A percentile compares a stretch with the other conserved stretches of the same genome.
Conservation (phyloP, 2,329 filamentous ascomycete species). For the Trichoderma polysporum region DNA sequence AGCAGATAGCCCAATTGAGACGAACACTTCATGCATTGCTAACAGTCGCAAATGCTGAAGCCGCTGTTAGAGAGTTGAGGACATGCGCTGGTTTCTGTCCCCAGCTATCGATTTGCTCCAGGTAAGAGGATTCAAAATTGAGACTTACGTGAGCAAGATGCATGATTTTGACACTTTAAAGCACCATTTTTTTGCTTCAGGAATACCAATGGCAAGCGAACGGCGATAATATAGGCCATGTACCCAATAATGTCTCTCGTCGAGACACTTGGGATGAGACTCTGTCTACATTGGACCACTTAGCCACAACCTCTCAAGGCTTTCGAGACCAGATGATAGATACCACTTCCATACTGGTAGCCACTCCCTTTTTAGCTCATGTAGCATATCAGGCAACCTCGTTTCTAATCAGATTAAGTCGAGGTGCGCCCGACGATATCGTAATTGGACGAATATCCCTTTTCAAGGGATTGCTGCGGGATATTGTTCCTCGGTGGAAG, state of each 20-base stretch:
- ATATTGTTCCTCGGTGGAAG: background rate
- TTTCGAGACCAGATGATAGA: conserved; percentile 5
- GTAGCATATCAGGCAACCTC: background rate
- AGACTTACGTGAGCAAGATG: background rate
- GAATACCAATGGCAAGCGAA: background rate
- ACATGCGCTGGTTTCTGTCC: background rate
- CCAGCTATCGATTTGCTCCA: background rate
- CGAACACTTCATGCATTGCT: background rate
- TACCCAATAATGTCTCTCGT: background rate
- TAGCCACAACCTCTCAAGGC: background rate
- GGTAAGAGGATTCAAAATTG: background rate
- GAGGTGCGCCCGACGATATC: background rate
- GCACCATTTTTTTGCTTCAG: background rate
- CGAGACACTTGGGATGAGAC: background rate
- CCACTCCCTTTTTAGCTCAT: background rate
- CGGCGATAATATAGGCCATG: background rate
- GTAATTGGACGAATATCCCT: background rate
- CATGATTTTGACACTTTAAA: background rate
- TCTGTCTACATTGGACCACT: background rate
- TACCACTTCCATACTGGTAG: background rate
- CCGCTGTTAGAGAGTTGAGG: background rate
- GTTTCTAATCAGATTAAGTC: background rate
- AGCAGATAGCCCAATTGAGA: background rate
- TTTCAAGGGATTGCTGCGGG: background rate
- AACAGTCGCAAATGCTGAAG: background rate